Evolutionary conservation across 805 yeast genomes (phyloP).

Genomic region (Candida succiphila): DNA sequence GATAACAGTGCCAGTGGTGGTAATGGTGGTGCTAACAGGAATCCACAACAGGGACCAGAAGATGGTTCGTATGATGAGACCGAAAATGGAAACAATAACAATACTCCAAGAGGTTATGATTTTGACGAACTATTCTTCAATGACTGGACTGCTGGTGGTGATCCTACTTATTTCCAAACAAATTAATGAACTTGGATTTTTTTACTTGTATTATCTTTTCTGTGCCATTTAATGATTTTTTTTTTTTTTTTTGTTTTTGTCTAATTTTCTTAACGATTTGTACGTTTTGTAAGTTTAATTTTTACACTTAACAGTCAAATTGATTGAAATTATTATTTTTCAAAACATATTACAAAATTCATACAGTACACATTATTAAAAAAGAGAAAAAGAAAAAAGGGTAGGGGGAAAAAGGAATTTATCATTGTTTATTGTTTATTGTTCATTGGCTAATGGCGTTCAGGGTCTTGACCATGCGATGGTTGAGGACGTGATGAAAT

Average conservation of each 20-base stretch:
- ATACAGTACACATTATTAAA: too few relatives aligned
- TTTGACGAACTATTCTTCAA: constrained; percentile 19
- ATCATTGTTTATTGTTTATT: too few relatives aligned
- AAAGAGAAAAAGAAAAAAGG: too few relatives aligned
- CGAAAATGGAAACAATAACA: constrained; percentile 5
- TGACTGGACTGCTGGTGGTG: constrained; percentile 15
- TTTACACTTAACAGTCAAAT: too few relatives aligned
- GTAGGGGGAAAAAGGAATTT: too few relatives aligned
- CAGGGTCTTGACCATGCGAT: too few relatives aligned
- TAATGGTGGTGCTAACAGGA: not conserved
- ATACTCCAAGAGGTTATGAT: constrained; percentile 6
- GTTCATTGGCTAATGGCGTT: too few relatives aligned
- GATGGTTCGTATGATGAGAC: not conserved
- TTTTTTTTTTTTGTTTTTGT: not conserved
- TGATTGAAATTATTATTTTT: too few relatives aligned
- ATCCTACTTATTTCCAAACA: constrained; percentile 8
- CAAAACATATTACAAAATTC: too few relatives aligned
- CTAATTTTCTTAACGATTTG: not conserved
- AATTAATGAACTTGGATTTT: not conserved
- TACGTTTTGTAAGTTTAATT: not conserved
- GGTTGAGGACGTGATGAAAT: too few relatives aligned
- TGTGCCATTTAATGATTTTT: not conserved
- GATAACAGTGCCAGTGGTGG: not conserved
- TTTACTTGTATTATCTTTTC: not conserved
- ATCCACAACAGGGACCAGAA: too few relatives aligned